Conservation (phyloP, 352 stramenopile genomes). For the Phytophthora melonis region DNA sequence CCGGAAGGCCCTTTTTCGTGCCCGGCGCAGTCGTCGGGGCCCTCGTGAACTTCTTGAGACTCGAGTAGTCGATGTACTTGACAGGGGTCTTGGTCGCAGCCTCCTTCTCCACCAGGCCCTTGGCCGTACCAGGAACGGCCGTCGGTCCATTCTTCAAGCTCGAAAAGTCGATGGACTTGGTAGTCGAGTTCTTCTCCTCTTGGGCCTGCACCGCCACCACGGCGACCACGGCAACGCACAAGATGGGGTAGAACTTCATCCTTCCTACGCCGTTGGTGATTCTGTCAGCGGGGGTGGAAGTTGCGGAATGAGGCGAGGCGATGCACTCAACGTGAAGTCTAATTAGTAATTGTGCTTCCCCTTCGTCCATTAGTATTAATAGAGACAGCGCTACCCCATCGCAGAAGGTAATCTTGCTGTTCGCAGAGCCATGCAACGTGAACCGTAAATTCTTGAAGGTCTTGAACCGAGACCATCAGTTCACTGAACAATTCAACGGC, state of each 20-base stretch:
- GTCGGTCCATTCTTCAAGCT: background rate
- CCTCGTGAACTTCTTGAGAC: constrained; percentile 25
- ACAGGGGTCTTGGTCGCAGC: constrained; percentile 12
- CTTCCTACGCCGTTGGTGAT: background rate
- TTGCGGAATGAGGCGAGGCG: constrained; percentile 11
- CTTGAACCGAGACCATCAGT: background rate
- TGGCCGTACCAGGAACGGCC: background rate
- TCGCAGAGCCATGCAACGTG: constrained; percentile 4
- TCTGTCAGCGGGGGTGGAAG: background rate
- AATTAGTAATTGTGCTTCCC: constrained; percentile 2
- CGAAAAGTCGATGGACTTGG: constrained; percentile 31
- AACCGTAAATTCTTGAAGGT: background rate
- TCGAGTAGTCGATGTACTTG: constrained; percentile 34
- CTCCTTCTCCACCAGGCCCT: background rate
- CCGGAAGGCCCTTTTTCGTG: background rate
- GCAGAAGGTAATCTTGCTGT: constrained; percentile 1
- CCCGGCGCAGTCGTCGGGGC: constrained; percentile 1
- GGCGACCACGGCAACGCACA: constrained; percentile 3
- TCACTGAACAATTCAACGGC: no score
- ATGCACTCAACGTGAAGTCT: no score
- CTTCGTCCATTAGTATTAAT: background rate
- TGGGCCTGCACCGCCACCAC: constrained; percentile 18
- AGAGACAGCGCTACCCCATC: constrained; percentile 1
- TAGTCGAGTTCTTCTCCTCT: constrained; percentile 17
- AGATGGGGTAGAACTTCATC: constrained; percentile 16